Conservation (phyloP, 2,329 filamentous ascomycete genomes). For the Escovopsis sp. region DNA sequence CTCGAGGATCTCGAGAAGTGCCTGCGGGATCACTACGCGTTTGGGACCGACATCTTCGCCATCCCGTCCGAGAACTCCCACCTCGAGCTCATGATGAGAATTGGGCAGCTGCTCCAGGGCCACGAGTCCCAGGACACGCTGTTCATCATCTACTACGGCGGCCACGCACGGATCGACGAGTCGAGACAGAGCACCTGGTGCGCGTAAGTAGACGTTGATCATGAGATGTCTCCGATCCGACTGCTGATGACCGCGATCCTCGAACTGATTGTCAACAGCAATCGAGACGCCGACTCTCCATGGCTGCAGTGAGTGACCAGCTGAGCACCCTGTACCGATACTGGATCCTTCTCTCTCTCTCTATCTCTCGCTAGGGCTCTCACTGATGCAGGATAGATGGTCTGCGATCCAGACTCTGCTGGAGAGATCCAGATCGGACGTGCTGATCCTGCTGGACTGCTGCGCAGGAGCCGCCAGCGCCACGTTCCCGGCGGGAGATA, state of each 20-base stretch:
- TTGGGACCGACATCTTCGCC: constrained; percentile 41
- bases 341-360: too few relatives aligned
- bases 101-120: constrained; percentile 42
- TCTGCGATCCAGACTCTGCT: constrained; percentile 45
- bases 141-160: constrained; percentile 44
- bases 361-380: too few relatives aligned
- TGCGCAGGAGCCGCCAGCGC: constrained; percentile 46
- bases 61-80: constrained; percentile 45
- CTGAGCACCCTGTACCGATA: too few relatives aligned
- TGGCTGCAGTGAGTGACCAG: constrained; percentile 40
- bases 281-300: constrained; percentile 35
- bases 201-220: constrained; percentile 27
- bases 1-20: constrained; percentile 41
- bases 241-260: neutral
- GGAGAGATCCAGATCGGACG: constrained; percentile 41
- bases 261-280: constrained; percentile 20
- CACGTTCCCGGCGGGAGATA: constrained; percentile 41
- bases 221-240: neutral
- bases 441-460: constrained; percentile 43
- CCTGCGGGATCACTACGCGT: constrained; percentile 39
- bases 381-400: constrained; percentile 25
- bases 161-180: constrained; percentile 44
- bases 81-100: constrained; percentile 41
- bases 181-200: constrained; percentile 47
- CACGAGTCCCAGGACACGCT: constrained; percentile 40